A percentile compares a stretch with the other conserved stretches of the same genome.
Conservation (phyloP, 2,329 filamentous ascomycete genomes). For the Aspergillus tanneri region DNA sequence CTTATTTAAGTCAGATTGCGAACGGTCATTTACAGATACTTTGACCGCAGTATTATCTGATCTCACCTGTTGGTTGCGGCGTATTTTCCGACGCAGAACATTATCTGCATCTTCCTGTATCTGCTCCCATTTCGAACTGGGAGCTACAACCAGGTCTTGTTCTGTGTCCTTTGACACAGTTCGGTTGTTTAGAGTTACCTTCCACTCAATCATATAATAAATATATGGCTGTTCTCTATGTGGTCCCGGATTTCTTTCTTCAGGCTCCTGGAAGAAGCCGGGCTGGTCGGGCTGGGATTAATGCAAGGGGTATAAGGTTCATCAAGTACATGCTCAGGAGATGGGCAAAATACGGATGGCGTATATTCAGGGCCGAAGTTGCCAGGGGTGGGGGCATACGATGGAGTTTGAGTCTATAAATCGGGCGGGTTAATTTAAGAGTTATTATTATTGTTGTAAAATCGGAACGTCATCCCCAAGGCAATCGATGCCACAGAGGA, state of each 20-base stretch:
- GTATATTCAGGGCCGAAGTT: constrained; percentile 14
- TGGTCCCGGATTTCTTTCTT: background rate
- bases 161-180: constrained; percentile 21
- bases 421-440: constrained; percentile 5
- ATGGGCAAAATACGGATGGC: constrained; percentile 18
- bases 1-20: constrained; percentile 22
- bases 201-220: constrained; percentile 25
- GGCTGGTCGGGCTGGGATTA: background rate
- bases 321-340: constrained; percentile 7
- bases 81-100: constrained; percentile 20
- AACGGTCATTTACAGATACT: constrained; percentile 23
- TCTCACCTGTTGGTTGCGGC: constrained; percentile 21
- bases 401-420: constrained; percentile 18
- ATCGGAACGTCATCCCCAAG: constrained; percentile 8
- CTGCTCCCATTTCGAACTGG: constrained; percentile 19
- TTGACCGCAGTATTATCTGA: constrained; percentile 24
- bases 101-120: constrained; percentile 18
- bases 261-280: background rate
- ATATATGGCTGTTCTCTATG: constrained; percentile 1
- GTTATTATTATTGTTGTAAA: constrained; percentile 4
- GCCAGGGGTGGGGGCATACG: constrained; percentile 21
- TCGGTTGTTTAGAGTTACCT: constrained; percentile 23
- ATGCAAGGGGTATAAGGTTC: background rate
- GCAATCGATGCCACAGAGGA: constrained; percentile 10
- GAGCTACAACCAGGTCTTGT: constrained; percentile 19